Evolutionary conservation across 441 rosid genomes (phyloP).

Genomic region (Arabidopsis hybrid): DNA sequence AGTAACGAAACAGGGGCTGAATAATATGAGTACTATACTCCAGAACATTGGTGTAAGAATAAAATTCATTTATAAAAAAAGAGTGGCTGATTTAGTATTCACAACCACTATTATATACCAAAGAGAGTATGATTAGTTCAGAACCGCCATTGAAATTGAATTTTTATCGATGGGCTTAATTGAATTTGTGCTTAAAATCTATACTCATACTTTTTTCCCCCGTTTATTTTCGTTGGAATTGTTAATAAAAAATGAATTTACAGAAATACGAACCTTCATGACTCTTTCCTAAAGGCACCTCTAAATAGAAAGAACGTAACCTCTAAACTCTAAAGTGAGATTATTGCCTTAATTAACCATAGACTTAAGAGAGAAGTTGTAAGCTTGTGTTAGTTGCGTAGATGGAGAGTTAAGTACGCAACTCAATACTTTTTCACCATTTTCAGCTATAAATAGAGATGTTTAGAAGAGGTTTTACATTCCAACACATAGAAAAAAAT

Average conservation of each 20-base stretch:
- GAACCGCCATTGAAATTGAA: too few species aligned
- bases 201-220: neutral
- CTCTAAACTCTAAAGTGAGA: neutral
- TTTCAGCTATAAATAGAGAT: too few species aligned
- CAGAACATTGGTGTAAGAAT: neutral
- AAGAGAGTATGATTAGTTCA: neutral
- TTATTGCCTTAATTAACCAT: neutral
- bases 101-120: too few species aligned
- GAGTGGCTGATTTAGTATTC: neutral
- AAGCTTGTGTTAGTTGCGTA: too few species aligned
- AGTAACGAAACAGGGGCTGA: neutral
- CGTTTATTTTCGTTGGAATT: neutral
- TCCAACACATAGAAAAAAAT: neutral
- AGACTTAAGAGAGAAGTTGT: neutral
- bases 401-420: too few species aligned
- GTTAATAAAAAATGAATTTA: too few species aligned
- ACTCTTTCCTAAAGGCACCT: too few species aligned
- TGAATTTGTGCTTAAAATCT: too few species aligned
- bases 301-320: neutral
- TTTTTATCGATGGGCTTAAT: too few species aligned
- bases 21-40: neutral
- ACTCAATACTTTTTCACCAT: too few species aligned
- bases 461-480: neutral
- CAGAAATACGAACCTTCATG: neutral
- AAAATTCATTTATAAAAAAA: too few species aligned